Base-by-base conservation (phyloP, 208 protist genomes). In the Leishmania braziliensis region DNA sequence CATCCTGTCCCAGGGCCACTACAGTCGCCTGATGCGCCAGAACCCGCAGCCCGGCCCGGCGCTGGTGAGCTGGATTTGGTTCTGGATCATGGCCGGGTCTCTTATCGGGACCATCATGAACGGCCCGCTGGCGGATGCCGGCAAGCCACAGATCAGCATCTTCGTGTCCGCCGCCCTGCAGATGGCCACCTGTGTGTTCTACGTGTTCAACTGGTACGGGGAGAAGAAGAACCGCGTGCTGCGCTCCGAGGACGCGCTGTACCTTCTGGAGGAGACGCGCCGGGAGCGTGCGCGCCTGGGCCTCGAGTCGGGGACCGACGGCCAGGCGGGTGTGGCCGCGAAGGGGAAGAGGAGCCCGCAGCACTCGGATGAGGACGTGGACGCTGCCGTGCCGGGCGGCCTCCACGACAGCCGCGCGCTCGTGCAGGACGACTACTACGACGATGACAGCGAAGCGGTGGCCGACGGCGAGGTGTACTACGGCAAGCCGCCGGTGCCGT, bases 1-100 rank as follows among this genome's bases (percentile, higher is more conserved):
- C 77, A 92, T 95, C 72, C 87, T 96, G 12, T 92, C 90, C 4
- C 84, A 96, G 79, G 92, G 92, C 50, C 89, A 92, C 78, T 96
- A 96, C 91, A 95, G 88, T 51, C 88, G 90, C 23, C 72, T 94
- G 66, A 92, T 96, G 54, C 89, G 88, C 36, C 63, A 83, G 56
- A 69, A 84, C 65, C 92, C 92, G 14, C 70, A 65, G 68, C 68
- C 85, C 36, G 90, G 91, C 51, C 84, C 89, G 9, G 43, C 88
- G 29, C 77, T 96, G 33, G 88, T 96, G 48, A 92, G 87, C 51
- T 95, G 89, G 86, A 83, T 96, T 26, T 95, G 89, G 90, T 81
- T 87, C 75, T 90, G 79, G 73, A 88, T 90, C 50, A 87, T 93
- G 81, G 1, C 90, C 4, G 92, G 89, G 50, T 60, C 81, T n/a